Base-by-base conservation (phyloP, 192 early-diverging fungal species). In the Podila epigama region DNA sequence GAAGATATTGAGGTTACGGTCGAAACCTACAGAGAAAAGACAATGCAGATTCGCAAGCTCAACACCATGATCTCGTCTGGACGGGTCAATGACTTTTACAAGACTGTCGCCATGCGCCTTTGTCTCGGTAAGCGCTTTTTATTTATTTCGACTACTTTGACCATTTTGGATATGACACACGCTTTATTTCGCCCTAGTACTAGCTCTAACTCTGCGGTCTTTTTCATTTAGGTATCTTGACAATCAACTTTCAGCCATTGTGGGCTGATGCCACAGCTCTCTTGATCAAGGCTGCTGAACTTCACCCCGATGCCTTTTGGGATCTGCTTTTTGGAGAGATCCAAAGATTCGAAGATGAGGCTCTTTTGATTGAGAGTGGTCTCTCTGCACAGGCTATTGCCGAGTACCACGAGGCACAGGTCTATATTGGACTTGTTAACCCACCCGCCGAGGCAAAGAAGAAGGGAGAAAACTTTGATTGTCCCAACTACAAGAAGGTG, bases 161-260 rank as follows among this genome's bases (percentile, higher is more conserved):
- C 51, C 15, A 4, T 22, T 9, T 25, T 13, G 25, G 5, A 20
- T 20, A 9, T 52, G 16, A 41, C 52, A 1, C 11, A 28, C 54
- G 9, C 9, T 25, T 9, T 39, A 18, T 7, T 29, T 39, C 29
- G 16, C 31, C 34, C 6, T 52, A 13, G 5, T 36, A 44, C n/a
- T 68, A 82, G 34, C 20, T 64, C 16, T 68, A n/a, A 57, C 25
- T 27, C 25, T 42, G 56, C 32, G n/a, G 28, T 40, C 16, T 27
- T 37, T 37, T 37, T 60, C 31, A 33, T 41, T 32, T 58, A 56
- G 88, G 88, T 18, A 80, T 93, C 39, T 85, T 96, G 35, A 90
- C 90, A 13, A 86, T 92, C 39, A 94, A 95, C 69, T 93, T 98
- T 52, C 88, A 87, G 31, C 89, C 92, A 7, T 66, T 98, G 18